Conservation (phyloP, 257 asterid genomes). For the Striga asiatica region DNA sequence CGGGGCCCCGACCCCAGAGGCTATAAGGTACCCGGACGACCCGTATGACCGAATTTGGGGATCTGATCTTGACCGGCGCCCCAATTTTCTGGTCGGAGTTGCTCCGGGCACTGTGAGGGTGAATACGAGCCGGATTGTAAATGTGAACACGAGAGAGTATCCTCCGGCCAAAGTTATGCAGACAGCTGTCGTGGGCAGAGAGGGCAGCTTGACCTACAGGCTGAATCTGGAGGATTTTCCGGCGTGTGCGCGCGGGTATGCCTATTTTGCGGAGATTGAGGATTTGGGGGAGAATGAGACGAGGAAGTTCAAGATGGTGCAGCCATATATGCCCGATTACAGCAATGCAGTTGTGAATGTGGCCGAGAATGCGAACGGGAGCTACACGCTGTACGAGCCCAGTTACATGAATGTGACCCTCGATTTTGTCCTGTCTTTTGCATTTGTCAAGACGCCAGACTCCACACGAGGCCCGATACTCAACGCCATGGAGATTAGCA, state of each 20-base stretch:
- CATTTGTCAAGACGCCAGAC: constrained; percentile 63
- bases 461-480: constrained; percentile 75
- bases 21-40: constrained; percentile 86
- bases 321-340: constrained; percentile 67
- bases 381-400: constrained; percentile 80
- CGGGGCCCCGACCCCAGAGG: constrained; percentile 53
- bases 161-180: constrained; percentile 97
- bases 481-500: constrained; percentile 81
- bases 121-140: constrained; percentile 43
- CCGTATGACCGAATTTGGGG: constrained; percentile 97
- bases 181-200: constrained; percentile 78
- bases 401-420: constrained; percentile 87
- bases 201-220: constrained; percentile 65
- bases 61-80: constrained; percentile 66
- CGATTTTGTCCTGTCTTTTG: constrained; percentile 70
- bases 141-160: constrained; percentile 74
- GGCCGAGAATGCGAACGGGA: constrained; percentile 92
- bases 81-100: constrained; percentile 82
- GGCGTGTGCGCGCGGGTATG: constrained; percentile 83
- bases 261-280: constrained; percentile 86
- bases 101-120: constrained; percentile 87
- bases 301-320: constrained; percentile 72
- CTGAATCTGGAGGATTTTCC: constrained; percentile 88
- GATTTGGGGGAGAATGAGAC: constrained; percentile 55
- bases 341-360: constrained; percentile 92